Evolutionary conservation across 768 basidiomycete genomes (phyloP).

Genomic region (Rhizopogon vinicolor): DNA sequence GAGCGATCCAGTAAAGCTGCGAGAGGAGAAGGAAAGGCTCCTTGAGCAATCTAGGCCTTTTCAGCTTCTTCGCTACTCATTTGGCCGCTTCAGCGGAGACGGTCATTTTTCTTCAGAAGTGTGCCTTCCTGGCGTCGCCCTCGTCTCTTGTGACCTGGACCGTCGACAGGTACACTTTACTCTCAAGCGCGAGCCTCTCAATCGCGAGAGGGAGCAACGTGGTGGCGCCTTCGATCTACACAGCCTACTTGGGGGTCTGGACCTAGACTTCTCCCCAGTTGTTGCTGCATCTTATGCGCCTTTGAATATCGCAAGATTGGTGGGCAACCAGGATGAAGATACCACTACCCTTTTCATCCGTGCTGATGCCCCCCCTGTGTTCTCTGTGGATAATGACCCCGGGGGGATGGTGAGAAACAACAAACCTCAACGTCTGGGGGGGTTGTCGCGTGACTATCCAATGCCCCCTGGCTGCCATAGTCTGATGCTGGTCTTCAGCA

Average conservation of each 20-base stretch:
- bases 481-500: constrained; percentile 25
- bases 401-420: neutral
- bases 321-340: constrained; percentile 6
- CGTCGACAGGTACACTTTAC: constrained; percentile 26
- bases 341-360: constrained; percentile 24
- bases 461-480: constrained; percentile 26
- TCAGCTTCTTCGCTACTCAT: constrained; percentile 21
- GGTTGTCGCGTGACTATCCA: constrained; percentile 17
- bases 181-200: constrained; percentile 16
- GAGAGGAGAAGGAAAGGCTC: constrained; percentile 18
- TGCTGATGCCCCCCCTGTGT: constrained; percentile 27
- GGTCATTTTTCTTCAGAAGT: constrained; percentile 31
- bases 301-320: constrained; percentile 17
- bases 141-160: constrained; percentile 34
- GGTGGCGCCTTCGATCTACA: too few species aligned
- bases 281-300: constrained; percentile 18
- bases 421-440: constrained; percentile 13
- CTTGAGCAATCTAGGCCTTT: constrained; percentile 17
- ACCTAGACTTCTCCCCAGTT: neutral
- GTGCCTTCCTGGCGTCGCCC: constrained; percentile 17
- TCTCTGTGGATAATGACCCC: constrained; percentile 5
- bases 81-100: constrained; percentile 32
- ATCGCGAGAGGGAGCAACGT: neutral
- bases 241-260: neutral
- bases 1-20: constrained; percentile 25